Evolutionary conservation across 2,329 filamentous ascomycete species (phyloP).

Genomic region (Scedosporium boydii): DNA sequence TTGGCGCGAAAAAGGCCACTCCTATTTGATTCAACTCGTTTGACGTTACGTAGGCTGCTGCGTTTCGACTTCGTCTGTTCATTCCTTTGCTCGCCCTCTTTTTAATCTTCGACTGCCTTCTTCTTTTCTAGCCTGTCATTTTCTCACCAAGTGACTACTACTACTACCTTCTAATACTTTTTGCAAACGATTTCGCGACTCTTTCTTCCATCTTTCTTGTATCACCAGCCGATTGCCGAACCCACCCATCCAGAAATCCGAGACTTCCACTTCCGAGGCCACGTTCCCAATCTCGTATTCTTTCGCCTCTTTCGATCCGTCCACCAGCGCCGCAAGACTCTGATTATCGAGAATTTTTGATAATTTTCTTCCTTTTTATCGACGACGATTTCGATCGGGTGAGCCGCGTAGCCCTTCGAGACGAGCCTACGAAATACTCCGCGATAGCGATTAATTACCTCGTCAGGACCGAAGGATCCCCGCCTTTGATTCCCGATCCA

Average conservation of each 20-base stretch:
- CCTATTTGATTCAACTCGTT: background rate
- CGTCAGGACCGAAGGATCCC: background rate
- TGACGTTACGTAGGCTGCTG: background rate
- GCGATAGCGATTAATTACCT: background rate
- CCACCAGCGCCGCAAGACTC: background rate
- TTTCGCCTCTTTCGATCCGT: background rate
- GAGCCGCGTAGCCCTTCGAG: background rate
- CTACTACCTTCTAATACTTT: background rate
- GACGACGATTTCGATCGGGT: background rate
- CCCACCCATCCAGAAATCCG: background rate
- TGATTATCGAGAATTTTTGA: background rate
- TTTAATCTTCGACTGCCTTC: background rate
- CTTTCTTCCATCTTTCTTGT: background rate
- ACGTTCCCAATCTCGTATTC: background rate
- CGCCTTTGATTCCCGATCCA: background rate
- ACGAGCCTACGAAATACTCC: background rate
- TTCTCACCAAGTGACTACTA: background rate
- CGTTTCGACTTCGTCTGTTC: background rate
- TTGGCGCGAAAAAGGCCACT: conserved; percentile 1
- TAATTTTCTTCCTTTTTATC: background rate
- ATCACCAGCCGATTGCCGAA: too few relatives aligned
- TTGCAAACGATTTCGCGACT: background rate
- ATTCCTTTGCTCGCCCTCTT: background rate
- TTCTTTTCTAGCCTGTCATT: conserved; percentile 1
- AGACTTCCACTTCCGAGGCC: background rate